Evolutionary conservation across 257 asterid species (phyloP), one percentile per base, ranked within the genome.

Genomic region (Solanum arcanum): DNA sequence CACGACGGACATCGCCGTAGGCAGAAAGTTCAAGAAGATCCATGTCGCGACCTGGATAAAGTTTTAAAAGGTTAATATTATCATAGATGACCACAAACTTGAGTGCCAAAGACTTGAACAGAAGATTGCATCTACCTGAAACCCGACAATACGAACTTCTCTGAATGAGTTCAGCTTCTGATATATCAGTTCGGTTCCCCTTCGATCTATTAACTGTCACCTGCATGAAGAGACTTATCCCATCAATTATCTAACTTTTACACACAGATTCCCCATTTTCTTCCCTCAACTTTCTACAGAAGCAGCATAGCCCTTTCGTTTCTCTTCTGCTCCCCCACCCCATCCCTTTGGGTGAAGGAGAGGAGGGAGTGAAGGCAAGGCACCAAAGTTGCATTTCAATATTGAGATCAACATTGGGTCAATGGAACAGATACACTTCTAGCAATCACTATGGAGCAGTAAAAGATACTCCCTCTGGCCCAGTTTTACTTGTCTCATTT

Each of bases 21-120:
- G 99, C 97, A 49, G 98, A 92, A 89, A 97, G 87, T 92, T 97
- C 99, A 80, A 97, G 94, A 87, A 97, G 94, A 91, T 97, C 99
- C 99, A 95, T 94, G 88, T 96, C 98, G 2, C 98, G 99, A 44
- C 96, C 99, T 52, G 62, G 62, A 6, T 52, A 52, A 6, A 52
- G 62, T 52, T 52, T 52, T 52, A 52, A 52, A 52, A 52, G 10
- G 62, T 52, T 52, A 52, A 52, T 52, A 49, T 49, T 15, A 49
- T 52, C 62, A 52, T 23, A 52, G 62, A 52, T 52, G 18, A 52
- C 18, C 23, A 16, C 18, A 52, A 52, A 52, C 62, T 52, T 6
- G 62, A 16, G 23, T 52, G 62, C 23, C 62, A 52, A 16, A 52
- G 2, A 52, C 62, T 52, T 52, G 62, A 52, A 52, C 23, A 16